phyloP scores from a whole-genome alignment of 2,329 filamentous ascomycete genomes.

The Colletotrichum navitas region DNA sequence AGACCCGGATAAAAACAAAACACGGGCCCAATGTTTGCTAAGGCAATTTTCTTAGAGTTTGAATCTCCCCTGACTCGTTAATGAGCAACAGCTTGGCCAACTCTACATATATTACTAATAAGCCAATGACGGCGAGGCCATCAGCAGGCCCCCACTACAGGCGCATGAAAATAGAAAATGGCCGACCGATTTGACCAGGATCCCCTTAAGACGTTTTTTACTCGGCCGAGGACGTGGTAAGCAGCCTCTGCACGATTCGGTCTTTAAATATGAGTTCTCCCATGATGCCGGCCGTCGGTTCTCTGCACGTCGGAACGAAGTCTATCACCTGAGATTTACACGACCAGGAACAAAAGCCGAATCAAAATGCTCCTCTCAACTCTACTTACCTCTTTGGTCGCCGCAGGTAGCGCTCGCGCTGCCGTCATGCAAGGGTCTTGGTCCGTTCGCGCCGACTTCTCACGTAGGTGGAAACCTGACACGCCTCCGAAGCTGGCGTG shows the following conservation, averaged over 20 bases:
- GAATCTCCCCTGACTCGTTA: slow-evolving; percentile 13
- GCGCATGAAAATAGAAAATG: background rate
- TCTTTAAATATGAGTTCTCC: background rate
- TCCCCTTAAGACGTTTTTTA: background rate
- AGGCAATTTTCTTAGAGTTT: background rate
- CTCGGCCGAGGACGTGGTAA: background rate
- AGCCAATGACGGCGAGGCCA: background rate
- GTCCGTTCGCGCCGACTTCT: slow-evolving; percentile 20
- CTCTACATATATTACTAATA: slow-evolving; percentile 28
- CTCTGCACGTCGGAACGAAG: too few relatives aligned
- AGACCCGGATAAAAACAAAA: too few relatives aligned
- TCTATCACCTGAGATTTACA: background rate
- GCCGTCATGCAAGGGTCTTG: slow-evolving; percentile 12
- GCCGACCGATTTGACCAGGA: background rate
- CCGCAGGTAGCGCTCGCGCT: slow-evolving; percentile 4
- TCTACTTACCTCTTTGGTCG: slow-evolving; percentile 10
- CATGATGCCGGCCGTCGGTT: background rate
- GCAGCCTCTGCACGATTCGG: too few relatives aligned
- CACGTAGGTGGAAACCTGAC: slow-evolving; percentile 3
- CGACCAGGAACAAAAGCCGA: rapidly evolving
- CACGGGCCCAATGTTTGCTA: background rate
- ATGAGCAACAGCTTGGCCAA: slow-evolving; percentile 1
- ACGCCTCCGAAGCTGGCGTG: background rate
- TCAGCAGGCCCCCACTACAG: background rate
- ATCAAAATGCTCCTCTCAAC: slow-evolving; percentile 2